Base-by-base conservation (phyloP, 2,329 filamentous ascomycete genomes). In the Exophiala dermatitidis region DNA sequence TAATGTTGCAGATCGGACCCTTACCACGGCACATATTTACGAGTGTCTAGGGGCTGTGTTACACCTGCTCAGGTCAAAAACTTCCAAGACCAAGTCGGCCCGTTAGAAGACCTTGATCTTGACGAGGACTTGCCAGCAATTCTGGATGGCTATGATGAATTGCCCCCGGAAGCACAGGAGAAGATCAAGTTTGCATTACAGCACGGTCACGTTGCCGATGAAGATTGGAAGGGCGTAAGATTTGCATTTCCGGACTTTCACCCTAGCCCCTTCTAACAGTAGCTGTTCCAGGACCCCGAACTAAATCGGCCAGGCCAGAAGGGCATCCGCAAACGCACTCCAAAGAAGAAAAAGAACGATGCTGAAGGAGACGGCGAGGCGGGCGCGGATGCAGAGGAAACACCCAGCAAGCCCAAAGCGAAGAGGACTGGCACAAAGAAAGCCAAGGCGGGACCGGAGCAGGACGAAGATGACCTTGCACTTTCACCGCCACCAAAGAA, bases 221-320 rank as follows among this genome's bases (percentile, higher is more conserved):
- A 88, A 48, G 91, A 96, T 63, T 96, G 89, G 82, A 91, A 85
- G 33, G 89, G 89, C 8, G 90, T 95, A 78, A 72, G 86, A 75
- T 32, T 30, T 2, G 7, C 31, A 57, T 64, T 48, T 43, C 60
- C 63, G 52, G 10, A 45, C 40, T 41, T 45, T 3, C 12, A 37
- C 28, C 37, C 43, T 19, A 38, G 28, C 36, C 43, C 58, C 34
- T 55, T 8, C 41, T 44, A 47, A 31, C 12, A 41, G 12, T 54
- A 56, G 53, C 29, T 12, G 6, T 40, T 47, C 3, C 61, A 93
- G 87, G 88, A 94, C 60, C 74, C 80, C 2, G 85, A 86, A 65
- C 79, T 81, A 71, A 94, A 93, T 66, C 76, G 79, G 19, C 83
- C 80, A 2, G 86, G 86, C 10, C 74, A 77, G 63, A 77, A 73